Conservation (phyloP, 1,284 basidiomycete species). For the Amylostereum chailletii region DNA sequence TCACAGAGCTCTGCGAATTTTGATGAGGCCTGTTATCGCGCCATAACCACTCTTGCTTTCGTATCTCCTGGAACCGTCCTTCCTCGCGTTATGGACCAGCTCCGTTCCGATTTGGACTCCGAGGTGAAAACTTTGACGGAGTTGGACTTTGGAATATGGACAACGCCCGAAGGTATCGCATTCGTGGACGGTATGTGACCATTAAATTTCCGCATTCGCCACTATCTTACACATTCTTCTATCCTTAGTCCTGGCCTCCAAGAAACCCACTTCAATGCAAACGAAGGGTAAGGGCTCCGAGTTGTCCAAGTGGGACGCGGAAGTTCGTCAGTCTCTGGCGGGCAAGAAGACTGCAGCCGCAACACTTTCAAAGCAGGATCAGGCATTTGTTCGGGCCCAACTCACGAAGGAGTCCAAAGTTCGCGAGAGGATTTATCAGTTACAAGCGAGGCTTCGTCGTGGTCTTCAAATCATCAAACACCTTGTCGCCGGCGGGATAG, state of each 20-base stretch:
- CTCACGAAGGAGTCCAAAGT: slow-evolving; percentile 69
- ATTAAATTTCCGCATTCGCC: background rate
- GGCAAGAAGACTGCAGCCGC: slow-evolving; percentile 53
- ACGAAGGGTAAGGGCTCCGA: slow-evolving; percentile 83
- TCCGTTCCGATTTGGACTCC: slow-evolving; percentile 57
- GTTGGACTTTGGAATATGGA: slow-evolving; percentile 77
- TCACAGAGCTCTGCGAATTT: slow-evolving; percentile 26
- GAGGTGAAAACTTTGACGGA: slow-evolving; percentile 56
- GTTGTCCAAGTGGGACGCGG: slow-evolving; percentile 88
- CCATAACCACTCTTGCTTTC: slow-evolving; percentile 72
- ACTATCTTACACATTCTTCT: slow-evolving; percentile 1
- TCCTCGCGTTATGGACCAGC: slow-evolving; percentile 59
- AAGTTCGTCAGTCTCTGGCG: slow-evolving; percentile 78
- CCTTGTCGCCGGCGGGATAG: slow-evolving; percentile 51
- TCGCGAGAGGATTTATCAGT: slow-evolving; percentile 45
- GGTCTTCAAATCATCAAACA: slow-evolving; percentile 64
- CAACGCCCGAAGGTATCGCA: slow-evolving; percentile 69
- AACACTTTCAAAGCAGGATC: slow-evolving; percentile 76
- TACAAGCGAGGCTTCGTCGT: slow-evolving; percentile 51
- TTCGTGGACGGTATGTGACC: slow-evolving; percentile 65
- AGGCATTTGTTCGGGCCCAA: slow-evolving; percentile 72
- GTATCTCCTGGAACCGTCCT: slow-evolving; percentile 65
- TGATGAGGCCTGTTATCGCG: slow-evolving; percentile 61
- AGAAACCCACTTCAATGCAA: slow-evolving; percentile 42
- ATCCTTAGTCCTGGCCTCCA: slow-evolving; percentile 52